Conservation (phyloP, 108 stramenopile genomes). For the Fistulifera pelliculosa region DNA sequence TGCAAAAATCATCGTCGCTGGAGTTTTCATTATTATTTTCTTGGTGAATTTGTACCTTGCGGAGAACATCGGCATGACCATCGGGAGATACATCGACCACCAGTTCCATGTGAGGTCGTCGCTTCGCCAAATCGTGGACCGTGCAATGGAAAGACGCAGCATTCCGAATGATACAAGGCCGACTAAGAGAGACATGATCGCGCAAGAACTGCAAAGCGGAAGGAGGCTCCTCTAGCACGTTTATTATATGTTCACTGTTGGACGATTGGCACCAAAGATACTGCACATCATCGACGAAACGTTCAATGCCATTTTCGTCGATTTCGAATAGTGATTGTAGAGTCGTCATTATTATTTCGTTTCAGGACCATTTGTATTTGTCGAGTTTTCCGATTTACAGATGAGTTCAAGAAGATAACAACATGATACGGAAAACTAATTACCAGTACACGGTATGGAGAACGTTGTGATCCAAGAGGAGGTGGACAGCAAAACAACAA, state of each 20-base stretch:
- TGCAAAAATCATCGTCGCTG: neutral
- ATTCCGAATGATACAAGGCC: slow-evolving; percentile 75
- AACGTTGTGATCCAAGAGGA: no score
- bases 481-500: no score
- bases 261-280: slow-evolving; percentile 42
- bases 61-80: slow-evolving; percentile 83
- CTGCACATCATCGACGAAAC: slow-evolving; percentile 46
- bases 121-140: slow-evolving; percentile 51
- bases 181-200: slow-evolving; percentile 46
- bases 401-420: no score
- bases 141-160: slow-evolving; percentile 15
- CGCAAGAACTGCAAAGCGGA: slow-evolving; percentile 52
- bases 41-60: slow-evolving; percentile 15
- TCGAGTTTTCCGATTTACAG: no score
- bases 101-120: slow-evolving; percentile 21
- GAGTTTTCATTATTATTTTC: neutral
- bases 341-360: no score
- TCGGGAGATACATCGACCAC: slow-evolving; percentile 86
- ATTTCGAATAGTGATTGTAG: no score
- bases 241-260: slow-evolving; percentile 14
- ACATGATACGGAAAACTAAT: no score
- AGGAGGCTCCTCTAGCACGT: slow-evolving; percentile 43
- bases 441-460: no score
- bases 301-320: slow-evolving; percentile 7
- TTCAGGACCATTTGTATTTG: no score